Percentiles rank a stretch among this genome's conserved stretches.
Conservation (phyloP, 805 yeast genomes). For the Metschnikowia borealis region DNA sequence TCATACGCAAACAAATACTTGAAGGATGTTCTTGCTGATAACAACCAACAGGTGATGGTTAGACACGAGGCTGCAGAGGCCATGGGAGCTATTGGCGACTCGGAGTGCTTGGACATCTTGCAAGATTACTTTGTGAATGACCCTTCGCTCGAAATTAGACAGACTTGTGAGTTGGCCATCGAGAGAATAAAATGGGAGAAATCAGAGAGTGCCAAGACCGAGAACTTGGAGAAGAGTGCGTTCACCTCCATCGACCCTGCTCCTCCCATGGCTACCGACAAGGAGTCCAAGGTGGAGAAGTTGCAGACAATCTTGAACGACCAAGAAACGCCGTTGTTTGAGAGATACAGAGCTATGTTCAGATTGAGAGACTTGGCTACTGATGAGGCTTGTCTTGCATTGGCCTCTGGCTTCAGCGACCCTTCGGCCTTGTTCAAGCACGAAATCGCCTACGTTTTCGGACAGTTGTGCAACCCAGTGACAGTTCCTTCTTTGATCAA, state of each 20-base stretch:
- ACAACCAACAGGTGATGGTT: conserved; percentile 85
- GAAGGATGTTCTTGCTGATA: conserved; percentile 63
- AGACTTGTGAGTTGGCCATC: conserved; percentile 96
- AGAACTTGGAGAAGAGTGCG: conserved; percentile 67
- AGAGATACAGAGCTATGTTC: conserved; percentile 98
- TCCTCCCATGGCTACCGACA: conserved; percentile 79
- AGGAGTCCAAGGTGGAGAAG: conserved; percentile 55
- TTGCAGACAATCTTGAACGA: conserved; percentile 69
- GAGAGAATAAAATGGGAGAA: conserved; percentile 93
- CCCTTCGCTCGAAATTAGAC: conserved; percentile 83
- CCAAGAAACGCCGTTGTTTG: conserved; percentile 74
- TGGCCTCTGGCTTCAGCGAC: conserved; percentile 86
- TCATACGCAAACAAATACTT: conserved; percentile 71
- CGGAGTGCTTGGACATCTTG: conserved; percentile 63
- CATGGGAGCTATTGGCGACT: conserved; percentile 89
- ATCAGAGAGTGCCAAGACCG: conserved; percentile 60
- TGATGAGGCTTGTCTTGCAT: conserved; percentile 87
- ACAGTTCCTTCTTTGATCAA: conserved; percentile 84
- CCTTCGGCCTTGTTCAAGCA: conserved; percentile 93
- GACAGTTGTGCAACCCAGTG: conserved; percentile 91
- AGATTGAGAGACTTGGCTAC: conserved; percentile 92
- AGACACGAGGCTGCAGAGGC: conserved; percentile 99
- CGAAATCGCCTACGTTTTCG: conserved; percentile 97
- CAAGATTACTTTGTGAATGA: conserved; percentile 63
- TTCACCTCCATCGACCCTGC: conserved; percentile 96